These are phyloP conservation scores for Amanita muscaria DNA, from an alignment of 768 basidiomycete genomes.

Conservation along the genomic window DNA sequence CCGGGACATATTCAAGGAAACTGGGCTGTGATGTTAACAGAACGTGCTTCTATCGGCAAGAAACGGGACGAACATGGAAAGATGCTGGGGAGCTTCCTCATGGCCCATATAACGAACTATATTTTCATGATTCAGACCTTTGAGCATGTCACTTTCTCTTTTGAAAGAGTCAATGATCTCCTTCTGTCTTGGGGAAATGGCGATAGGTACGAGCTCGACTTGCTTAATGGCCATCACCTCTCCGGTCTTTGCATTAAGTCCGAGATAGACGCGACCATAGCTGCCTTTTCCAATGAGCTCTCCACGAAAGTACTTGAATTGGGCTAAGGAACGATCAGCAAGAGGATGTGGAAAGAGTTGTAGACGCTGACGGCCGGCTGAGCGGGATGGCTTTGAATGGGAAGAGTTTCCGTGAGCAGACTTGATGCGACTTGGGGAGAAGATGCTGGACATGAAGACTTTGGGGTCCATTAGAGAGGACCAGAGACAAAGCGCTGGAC, in stretches of 20 bases:
- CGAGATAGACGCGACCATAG: conserved; percentile 87
- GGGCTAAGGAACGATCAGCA: conserved; percentile 28
- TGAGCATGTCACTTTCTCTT: conserved; percentile 78
- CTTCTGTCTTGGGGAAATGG: conserved; percentile 47
- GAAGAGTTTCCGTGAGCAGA: background rate
- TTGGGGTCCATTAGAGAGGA: background rate
- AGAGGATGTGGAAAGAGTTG: background rate
- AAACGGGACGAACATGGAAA: conserved; percentile 61
- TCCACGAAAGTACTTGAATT: conserved; percentile 89
- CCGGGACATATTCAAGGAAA: conserved; percentile 93
- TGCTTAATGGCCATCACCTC: conserved; percentile 97
- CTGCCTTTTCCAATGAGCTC: conserved; percentile 92
- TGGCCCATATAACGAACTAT: conserved; percentile 91
- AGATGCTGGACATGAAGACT: background rate
- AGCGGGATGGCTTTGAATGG: no score
- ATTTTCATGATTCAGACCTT: conserved; percentile 82
- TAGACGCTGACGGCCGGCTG: no score
- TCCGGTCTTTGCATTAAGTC: conserved; percentile 80
- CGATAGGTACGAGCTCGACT: conserved; percentile 76
- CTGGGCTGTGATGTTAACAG: conserved; percentile 29
- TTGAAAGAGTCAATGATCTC: conserved; percentile 74
- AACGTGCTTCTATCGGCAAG: background rate
- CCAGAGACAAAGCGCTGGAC: background rate
- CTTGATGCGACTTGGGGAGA: background rate
- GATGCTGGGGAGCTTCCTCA: conserved; percentile 61